These are phyloP conservation scores for Cunninghamia lanceolata DNA, from an alignment of 75 land plant genomes.

Conservation along the genomic window DNA sequence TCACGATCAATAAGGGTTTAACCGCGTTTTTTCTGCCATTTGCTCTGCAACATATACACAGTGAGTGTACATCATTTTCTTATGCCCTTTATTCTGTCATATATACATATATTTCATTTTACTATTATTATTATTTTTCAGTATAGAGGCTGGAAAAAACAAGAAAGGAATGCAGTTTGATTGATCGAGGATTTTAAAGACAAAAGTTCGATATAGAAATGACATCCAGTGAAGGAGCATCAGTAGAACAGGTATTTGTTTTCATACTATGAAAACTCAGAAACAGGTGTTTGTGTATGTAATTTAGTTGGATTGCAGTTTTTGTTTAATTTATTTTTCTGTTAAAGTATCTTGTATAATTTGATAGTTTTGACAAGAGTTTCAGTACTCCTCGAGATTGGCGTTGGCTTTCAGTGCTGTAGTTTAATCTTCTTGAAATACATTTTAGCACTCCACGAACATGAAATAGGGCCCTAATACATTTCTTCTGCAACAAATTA, in stretches of 20 bases:
- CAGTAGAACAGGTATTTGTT: not conserved
- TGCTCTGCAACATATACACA: not conserved
- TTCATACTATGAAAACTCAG: not conserved
- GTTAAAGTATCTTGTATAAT: not conserved
- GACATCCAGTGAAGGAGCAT: not conserved
- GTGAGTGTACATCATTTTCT: not conserved
- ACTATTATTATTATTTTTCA: too few species aligned
- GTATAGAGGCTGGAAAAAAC: not conserved
- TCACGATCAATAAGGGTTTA: not conserved
- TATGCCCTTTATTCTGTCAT: too few species aligned
- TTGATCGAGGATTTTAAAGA: not conserved
- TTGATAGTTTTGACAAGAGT: not conserved
- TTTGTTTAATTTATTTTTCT: not conserved
- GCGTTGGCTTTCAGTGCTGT: not conserved
- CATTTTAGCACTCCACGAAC: not conserved
- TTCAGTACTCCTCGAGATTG: not conserved
- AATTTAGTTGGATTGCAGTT: not conserved
- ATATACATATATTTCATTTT: too few species aligned
- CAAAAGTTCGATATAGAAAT: not conserved
- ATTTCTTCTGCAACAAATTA: too few species aligned
- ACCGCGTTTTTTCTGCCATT: not conserved
- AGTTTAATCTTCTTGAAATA: not conserved
- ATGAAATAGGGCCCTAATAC: not conserved
- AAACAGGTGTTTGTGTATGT: not conserved
- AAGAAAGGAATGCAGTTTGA: not conserved